Conservation (phyloP, 1,284 basidiomycete species). For the Clitocybe nebularis region DNA sequence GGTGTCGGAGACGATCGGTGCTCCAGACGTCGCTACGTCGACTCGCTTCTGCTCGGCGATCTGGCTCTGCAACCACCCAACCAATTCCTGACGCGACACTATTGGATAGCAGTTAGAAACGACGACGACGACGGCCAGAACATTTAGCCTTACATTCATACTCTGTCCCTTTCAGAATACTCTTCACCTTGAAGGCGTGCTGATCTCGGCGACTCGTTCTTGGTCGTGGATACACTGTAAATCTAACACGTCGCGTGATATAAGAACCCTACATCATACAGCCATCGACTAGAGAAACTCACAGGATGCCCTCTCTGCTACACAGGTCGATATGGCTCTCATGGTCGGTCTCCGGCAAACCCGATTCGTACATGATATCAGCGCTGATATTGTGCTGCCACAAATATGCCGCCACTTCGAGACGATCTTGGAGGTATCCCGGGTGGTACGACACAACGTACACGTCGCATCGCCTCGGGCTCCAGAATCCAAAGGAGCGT, state of each 20-base stretch:
- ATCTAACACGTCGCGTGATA: constrained; percentile 52
- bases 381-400: constrained; percentile 84
- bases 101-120: constrained; percentile 22
- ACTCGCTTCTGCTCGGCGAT: constrained; percentile 74
- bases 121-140: constrained; percentile 4
- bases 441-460: constrained; percentile 79
- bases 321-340: constrained; percentile 67
- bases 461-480: constrained; percentile 81
- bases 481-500: constrained; percentile 83
- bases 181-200: constrained; percentile 76
- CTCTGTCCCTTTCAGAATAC: constrained; percentile 70
- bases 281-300: constrained; percentile 22
- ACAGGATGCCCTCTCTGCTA: constrained; percentile 76
- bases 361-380: constrained; percentile 83
- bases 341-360: constrained; percentile 53
- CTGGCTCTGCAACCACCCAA: constrained; percentile 68
- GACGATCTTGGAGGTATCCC: constrained; percentile 70
- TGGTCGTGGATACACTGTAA: constrained; percentile 67
- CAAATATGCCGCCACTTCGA: constrained; percentile 73
- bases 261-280: background rate
- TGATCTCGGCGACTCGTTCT: constrained; percentile 55
- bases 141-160: constrained; percentile 51
- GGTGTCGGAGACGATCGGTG: constrained; percentile 36
- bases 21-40: constrained; percentile 61
- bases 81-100: constrained; percentile 69